phyloP scores from a whole-genome alignment of 1,284 basidiomycete genomes.

The Microbotryum saponariae region DNA sequence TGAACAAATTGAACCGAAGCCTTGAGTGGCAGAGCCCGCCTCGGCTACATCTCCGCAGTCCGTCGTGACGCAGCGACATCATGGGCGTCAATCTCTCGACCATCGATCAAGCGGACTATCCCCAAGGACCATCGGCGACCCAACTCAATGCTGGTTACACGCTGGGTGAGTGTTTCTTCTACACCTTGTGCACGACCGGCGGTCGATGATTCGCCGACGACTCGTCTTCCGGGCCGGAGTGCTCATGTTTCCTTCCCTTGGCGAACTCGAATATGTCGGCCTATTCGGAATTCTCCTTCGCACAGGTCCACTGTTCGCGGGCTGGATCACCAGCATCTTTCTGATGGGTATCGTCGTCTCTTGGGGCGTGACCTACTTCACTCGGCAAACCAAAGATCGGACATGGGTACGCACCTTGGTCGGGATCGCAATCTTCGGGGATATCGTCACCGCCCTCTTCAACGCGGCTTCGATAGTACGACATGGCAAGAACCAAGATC shows the following conservation, averaged over 20 bases:
- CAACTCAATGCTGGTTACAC: slow-evolving; percentile 2
- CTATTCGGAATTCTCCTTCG: no score
- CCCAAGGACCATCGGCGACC: background rate
- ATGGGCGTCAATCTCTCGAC: background rate
- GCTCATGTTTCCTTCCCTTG: no score
- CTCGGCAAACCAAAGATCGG: background rate
- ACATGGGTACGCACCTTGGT: background rate
- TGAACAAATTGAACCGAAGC: no score
- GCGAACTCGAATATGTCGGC: no score
- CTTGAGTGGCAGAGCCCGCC: no score
- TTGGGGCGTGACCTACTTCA: background rate
- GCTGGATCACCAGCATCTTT: slow-evolving; percentile 1
- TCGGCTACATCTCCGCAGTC: no score
- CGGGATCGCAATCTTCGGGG: background rate
- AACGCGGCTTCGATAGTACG: background rate
- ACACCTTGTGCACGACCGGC: no score
- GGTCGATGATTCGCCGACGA: no score
- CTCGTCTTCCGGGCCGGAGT: no score
- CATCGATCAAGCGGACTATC: slow-evolving; percentile 4
- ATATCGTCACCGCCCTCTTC: background rate
- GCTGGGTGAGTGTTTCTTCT: background rate
- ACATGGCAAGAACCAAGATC: slow-evolving; percentile 4
- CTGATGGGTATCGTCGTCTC: background rate
- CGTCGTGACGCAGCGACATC: background rate
- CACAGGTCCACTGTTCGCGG: background rate